Base-by-base conservation (phyloP, 2,329 filamentous ascomycete species). In the Aureobasidium sp. region DNA sequence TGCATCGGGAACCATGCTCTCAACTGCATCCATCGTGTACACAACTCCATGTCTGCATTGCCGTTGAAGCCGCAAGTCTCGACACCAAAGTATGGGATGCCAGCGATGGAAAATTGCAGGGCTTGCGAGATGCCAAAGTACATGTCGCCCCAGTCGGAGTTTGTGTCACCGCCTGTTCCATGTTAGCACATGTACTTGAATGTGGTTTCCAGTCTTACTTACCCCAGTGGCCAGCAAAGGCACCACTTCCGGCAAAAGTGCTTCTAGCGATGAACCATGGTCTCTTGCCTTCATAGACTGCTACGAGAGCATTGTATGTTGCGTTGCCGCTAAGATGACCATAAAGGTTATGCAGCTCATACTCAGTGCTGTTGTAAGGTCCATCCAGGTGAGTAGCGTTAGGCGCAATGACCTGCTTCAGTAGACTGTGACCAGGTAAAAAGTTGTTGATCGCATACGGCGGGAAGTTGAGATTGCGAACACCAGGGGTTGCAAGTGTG, bases 371-470 rank as follows among this genome's bases (percentile, higher is more conserved):
- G 39, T 67, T 68, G 59, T 66, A 66, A n/a, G 60, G 64, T 12
- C 62, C 64, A 44, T 69, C 66, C 19, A 64, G 62, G 52, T 69
- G 67, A 12, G 67, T 69, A 6, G 67, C 67, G 22, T 67, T 67
- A 4, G 64, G 66, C 22, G 64, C 49, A 17, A 68, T 65, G 1
- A 57, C 63, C 35, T 66, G 59, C 48, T 66, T 68, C 9, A 65
- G 27, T n/a, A 68, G 59, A 42, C 64, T 62, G 54, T 68, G 67
- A 14, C 67, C 67, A 22, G 56, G 48, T 19, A 67, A 61, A 35
- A 67, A 63, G 58, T 66, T 66, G 58, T 68, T 68, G 60, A 68
- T 67, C 14, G 64, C 67, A 44, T 68, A 69, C 2, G 67, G 67
- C 9, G 67, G 66, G 59, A 67, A 69, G 19, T 62, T 66, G 8